Percentiles rank a stretch among this genome's conserved stretches.
phyloP scores from a whole-genome alignment of 2,329 filamentous ascomycete genomes.

The Nemania sp. region DNA sequence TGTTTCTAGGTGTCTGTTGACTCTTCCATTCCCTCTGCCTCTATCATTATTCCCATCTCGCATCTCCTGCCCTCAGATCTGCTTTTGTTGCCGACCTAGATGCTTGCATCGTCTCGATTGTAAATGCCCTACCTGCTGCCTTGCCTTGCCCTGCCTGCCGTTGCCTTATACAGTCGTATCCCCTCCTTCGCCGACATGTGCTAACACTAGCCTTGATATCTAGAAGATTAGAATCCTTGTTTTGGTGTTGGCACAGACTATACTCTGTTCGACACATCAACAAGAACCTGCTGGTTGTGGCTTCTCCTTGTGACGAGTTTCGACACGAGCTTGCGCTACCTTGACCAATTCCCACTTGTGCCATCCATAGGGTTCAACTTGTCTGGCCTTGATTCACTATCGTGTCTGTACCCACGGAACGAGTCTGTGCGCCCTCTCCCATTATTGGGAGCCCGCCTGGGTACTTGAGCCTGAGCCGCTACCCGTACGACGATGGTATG shows the following conservation, averaged over 20 bases:
- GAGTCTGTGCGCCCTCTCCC: neutral
- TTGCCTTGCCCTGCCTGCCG: slow-evolving; percentile 8
- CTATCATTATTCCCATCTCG: neutral
- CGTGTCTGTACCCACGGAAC: neutral
- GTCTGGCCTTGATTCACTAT: neutral
- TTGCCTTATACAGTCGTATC: slow-evolving; percentile 2
- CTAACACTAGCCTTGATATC: slow-evolving; percentile 31
- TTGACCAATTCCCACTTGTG: neutral
- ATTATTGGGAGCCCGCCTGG: neutral
- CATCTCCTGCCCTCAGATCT: neutral
- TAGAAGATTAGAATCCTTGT: slow-evolving; percentile 25
- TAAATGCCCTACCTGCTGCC: slow-evolving; percentile 19
- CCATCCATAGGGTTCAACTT: neutral
- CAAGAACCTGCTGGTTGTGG: neutral
- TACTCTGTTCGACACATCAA: slow-evolving; percentile 3
- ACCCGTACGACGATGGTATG: slow-evolving; percentile 17
- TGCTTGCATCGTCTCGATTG: slow-evolving; percentile 15
- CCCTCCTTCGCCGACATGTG: slow-evolving; percentile 13
- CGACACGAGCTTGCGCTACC: neutral
- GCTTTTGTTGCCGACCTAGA: neutral
- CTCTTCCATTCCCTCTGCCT: slow-evolving; percentile 16
- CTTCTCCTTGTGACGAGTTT: neutral
- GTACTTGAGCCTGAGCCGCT: neutral
- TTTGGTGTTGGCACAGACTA: slow-evolving; percentile 16
- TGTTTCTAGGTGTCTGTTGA: slow-evolving; percentile 6